phyloP scores from a whole-genome alignment of 768 basidiomycete genomes.

The Coprinellus aureogranulatus region DNA sequence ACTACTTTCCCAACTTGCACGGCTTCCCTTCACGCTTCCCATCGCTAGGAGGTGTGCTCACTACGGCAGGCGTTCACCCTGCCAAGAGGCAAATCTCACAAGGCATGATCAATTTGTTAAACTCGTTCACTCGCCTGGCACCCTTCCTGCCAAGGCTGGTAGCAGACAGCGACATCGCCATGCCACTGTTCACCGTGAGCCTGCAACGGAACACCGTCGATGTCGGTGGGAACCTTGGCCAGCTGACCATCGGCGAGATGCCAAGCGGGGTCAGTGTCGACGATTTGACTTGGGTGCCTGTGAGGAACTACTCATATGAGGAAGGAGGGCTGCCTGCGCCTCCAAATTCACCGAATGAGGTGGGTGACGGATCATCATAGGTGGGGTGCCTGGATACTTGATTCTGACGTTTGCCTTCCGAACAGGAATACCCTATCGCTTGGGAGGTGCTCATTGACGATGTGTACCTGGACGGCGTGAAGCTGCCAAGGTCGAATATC shows the following conservation, averaged over 20 bases:
- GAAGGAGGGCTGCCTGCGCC: slow-evolving; percentile 59
- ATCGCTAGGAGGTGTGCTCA: slow-evolving; percentile 18
- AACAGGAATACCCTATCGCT: slow-evolving; percentile 57
- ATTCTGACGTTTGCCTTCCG: slow-evolving; percentile 6
- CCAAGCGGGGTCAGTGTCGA: slow-evolving; percentile 47
- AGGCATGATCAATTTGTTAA: slow-evolving; percentile 25
- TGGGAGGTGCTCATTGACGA: slow-evolving; percentile 76
- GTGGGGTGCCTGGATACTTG: background rate
- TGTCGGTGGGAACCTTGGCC: slow-evolving; percentile 65
- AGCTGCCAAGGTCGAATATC: slow-evolving; percentile 55
- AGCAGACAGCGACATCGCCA: slow-evolving; percentile 30
- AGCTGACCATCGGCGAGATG: slow-evolving; percentile 64
- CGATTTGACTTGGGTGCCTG: slow-evolving; percentile 62
- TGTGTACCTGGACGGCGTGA: slow-evolving; percentile 66
- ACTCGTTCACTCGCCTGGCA: slow-evolving; percentile 40
- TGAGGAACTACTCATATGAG: slow-evolving; percentile 50
- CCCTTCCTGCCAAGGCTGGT: slow-evolving; percentile 50
- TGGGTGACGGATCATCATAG: slow-evolving; percentile 25
- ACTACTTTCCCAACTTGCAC: slow-evolving; percentile 20
- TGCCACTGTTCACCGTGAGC: slow-evolving; percentile 54
- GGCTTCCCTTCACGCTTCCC: slow-evolving; percentile 29
- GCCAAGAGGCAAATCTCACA: background rate
- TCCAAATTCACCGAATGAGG: slow-evolving; percentile 58
- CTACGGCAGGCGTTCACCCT: background rate
- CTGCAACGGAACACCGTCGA: slow-evolving; percentile 70